phyloP scores from a whole-genome alignment of 2,329 filamentous ascomycete species.

The Epicoccum sorghinum region DNA sequence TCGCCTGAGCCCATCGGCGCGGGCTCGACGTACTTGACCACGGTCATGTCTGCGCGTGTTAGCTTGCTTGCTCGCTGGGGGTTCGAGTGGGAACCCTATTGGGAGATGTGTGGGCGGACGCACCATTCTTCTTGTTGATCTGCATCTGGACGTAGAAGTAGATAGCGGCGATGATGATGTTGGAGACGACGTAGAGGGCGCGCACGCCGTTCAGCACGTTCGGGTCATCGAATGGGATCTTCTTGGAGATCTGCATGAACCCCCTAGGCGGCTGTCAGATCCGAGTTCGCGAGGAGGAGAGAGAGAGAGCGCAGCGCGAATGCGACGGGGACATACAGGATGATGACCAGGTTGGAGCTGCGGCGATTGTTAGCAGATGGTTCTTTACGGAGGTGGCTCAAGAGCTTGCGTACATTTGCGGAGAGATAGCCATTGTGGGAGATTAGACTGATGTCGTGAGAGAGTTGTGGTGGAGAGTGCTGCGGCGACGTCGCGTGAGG shows the following conservation, averaged over 20 bases:
- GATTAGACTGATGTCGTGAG: background rate
- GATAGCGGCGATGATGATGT: slow-evolving; percentile 81
- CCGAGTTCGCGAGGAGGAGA: background rate
- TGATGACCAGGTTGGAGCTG: slow-evolving; percentile 48
- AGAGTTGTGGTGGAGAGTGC: background rate
- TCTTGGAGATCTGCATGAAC: slow-evolving; percentile 98
- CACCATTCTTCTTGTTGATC: slow-evolving; percentile 98
- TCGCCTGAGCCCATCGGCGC: slow-evolving; percentile 90
- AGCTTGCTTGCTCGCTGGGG: slow-evolving; percentile 9
- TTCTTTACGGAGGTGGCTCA: background rate
- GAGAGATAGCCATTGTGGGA: slow-evolving; percentile 45
- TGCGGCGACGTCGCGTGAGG: slow-evolving; percentile 5
- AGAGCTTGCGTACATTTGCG: slow-evolving; percentile 41
- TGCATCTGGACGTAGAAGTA: slow-evolving; percentile 84
- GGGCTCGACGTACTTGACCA: slow-evolving; percentile 98
- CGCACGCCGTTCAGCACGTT: slow-evolving; percentile 69
- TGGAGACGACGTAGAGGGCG: slow-evolving; percentile 69
- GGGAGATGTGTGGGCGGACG: slow-evolving; percentile 31
- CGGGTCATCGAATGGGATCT: slow-evolving; percentile 92
- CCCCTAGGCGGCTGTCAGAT: slow-evolving; percentile 43
- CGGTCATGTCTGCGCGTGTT: slow-evolving; percentile 77
- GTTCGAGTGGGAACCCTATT: too few relatives aligned
- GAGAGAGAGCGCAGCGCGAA: background rate
- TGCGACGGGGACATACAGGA: slow-evolving; percentile 28
- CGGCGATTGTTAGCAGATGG: slow-evolving; percentile 31